Base-by-base conservation (phyloP, 371 early-diverging fungal genomes). In the Syncephalastrum sp. region DNA sequence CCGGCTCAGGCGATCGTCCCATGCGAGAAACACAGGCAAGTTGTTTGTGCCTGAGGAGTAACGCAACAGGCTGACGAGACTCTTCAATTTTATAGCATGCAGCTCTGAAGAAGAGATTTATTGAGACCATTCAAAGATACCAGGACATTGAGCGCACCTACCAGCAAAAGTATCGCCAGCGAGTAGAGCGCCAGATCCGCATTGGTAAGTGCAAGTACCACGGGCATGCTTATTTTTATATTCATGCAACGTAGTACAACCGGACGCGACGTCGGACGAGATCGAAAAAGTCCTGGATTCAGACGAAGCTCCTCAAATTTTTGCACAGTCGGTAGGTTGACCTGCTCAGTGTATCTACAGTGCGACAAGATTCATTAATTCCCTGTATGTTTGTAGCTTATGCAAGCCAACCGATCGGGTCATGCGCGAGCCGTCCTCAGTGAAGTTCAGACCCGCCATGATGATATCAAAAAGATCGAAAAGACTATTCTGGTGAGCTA, bases 391-490 rank as follows among this genome's bases (percentile, higher is more conserved):
- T 16, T 47, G 29, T 13, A 89, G 89, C 78, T 91, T 44, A 75
- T 92, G 70, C 82, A 87, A 59, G 73, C 79, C 24, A 89, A 87
- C 43, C 86, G 92, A 47, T 84, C 86, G 14, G 87, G 88, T 7
- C 91, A 93, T 63, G 95, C 96, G 23, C 79, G 80, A 43, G 75
- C 85, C 43, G 94, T 91, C 7, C 67, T 95, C 33, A 77, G 80
- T 44, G 94, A 93, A 73, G 93, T 95, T 24, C 92, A 93, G 68
- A 84, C 85, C 48, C 77, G 92, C 59, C 96, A 95, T 64, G 82
- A 89, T 56, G 96, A 95, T 59, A 91, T 95, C 48, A 83, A 91
- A 59, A 84, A 87, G 65, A 94, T 95, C 61, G 94, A 93, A 67
- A 84, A 86, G 66, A 87, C 88, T 6, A 90, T 93, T 57, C 63